Evolutionary conservation across 2,329 filamentous ascomycete species (phyloP).

Genomic region (Pezicula radicicola): DNA sequence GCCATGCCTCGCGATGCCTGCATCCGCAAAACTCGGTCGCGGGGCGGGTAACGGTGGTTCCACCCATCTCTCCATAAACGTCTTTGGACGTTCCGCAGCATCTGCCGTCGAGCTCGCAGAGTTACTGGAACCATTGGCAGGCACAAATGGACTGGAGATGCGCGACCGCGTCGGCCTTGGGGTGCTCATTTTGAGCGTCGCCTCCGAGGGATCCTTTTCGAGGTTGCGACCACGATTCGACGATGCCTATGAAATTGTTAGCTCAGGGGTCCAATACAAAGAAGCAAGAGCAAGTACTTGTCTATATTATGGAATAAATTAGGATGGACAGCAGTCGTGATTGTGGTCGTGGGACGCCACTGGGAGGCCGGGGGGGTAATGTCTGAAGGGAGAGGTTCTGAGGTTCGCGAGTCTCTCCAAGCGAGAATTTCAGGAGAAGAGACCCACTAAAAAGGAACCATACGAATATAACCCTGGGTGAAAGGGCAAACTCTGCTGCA

Average conservation of each 20-base stretch:
- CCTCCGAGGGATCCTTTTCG: constrained; percentile 15
- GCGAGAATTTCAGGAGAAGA: background rate
- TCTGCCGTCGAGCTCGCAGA: constrained; percentile 10
- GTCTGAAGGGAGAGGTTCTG: background rate
- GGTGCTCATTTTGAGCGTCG: constrained; percentile 25
- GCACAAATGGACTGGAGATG: constrained; percentile 22
- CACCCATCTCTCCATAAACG: constrained; percentile 42
- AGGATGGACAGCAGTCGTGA: background rate
- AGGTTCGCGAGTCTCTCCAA: constrained; percentile 12
- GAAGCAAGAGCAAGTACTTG: constrained; percentile 15
- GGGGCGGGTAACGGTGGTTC: constrained; percentile 53
- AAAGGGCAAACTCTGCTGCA: too few species aligned
- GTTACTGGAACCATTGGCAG: constrained; percentile 11
- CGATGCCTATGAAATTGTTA: constrained; percentile 20
- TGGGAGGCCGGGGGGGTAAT: constrained; percentile 2
- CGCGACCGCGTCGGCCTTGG: constrained; percentile 24
- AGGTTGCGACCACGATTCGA: constrained; percentile 11
- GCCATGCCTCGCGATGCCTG: constrained; percentile 67
- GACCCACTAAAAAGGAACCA: too few species aligned
- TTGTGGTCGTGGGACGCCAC: constrained; percentile 1
- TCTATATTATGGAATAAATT: constrained; percentile 14
- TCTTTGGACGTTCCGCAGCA: constrained; percentile 15
- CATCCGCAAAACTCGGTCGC: constrained; percentile 72
- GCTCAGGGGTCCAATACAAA: constrained; percentile 6
- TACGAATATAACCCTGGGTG: too few species aligned